Evolutionary conservation across 225 moss, liverwort and hornwort species (phyloP).

Genomic region (Pseudisothecium myosuroides): DNA sequence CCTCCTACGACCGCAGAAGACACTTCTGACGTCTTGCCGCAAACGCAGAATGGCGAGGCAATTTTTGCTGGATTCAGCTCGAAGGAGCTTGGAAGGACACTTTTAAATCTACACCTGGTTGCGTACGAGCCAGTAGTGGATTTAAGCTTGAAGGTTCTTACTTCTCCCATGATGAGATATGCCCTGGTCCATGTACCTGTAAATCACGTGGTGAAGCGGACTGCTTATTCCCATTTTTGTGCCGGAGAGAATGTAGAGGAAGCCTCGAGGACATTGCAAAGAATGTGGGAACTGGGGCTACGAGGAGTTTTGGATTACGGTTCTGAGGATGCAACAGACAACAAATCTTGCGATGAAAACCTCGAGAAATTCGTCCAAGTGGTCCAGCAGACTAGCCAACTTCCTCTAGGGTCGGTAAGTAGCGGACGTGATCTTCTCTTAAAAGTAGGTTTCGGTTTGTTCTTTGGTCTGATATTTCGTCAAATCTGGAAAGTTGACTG

Average conservation of each 20-base stretch:
- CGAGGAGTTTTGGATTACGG: constrained; percentile 74
- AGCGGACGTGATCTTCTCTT: background rate
- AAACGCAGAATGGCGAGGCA: constrained; percentile 34
- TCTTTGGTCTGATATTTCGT: background rate
- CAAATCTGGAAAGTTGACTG: background rate
- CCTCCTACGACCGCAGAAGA: constrained; percentile 7
- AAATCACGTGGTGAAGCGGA: constrained; percentile 58
- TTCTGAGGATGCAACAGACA: constrained; percentile 78
- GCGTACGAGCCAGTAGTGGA: constrained; percentile 67
- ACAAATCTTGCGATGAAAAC: constrained; percentile 54
- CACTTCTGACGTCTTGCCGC: constrained; percentile 7
- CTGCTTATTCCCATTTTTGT: constrained; percentile 81
- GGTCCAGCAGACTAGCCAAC: constrained; percentile 39
- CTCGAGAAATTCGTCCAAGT: constrained; percentile 49
- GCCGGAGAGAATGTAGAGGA: constrained; percentile 66
- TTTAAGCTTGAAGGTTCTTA: constrained; percentile 58
- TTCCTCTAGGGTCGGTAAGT: constrained; percentile 77
- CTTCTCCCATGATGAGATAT: constrained; percentile 55
- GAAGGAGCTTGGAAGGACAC: constrained; percentile 50
- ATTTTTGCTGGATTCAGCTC: constrained; percentile 58
- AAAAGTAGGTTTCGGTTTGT: background rate
- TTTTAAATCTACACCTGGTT: constrained; percentile 68
- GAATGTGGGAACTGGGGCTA: constrained; percentile 83
- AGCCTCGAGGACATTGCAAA: constrained; percentile 55
- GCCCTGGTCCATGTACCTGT: constrained; percentile 45